phyloP scores from a whole-genome alignment of 2,329 filamentous ascomycete species.

The Penicillium crustosum region DNA sequence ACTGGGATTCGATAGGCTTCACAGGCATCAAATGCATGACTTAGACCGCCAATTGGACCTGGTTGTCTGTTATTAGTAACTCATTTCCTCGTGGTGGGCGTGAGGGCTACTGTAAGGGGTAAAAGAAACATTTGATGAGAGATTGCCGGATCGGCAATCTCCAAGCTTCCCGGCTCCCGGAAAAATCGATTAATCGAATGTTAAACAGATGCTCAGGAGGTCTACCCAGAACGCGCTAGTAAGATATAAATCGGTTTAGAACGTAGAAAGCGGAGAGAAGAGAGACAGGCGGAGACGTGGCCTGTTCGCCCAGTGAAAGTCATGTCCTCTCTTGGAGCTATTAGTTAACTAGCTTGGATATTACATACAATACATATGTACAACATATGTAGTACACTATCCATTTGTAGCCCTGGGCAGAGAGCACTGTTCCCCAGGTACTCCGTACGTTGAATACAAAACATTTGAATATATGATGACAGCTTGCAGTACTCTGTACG shows the following conservation, averaged over 20 bases:
- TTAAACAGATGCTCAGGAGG: background rate
- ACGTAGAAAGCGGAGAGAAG: background rate
- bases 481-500: background rate
- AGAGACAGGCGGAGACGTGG: constrained; percentile 25
- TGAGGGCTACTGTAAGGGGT: constrained; percentile 21
- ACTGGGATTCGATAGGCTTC: background rate
- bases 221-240: constrained; percentile 9
- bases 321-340: background rate
- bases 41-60: background rate
- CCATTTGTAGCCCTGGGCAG: too few species aligned
- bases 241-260: constrained; percentile 11
- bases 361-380: too few species aligned
- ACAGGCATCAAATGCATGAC: background rate
- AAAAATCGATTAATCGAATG: background rate
- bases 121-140: background rate
- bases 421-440: background rate
- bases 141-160: constrained; percentile 23
- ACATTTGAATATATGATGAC: background rate
- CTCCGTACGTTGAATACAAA: background rate
- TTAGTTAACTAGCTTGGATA: background rate
- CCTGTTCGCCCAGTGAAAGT: constrained; percentile 19
- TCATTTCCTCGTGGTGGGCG: constrained; percentile 22
- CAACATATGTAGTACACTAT: too few species aligned
- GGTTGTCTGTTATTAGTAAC: background rate
- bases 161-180: constrained; percentile 5